phyloP scores from a whole-genome alignment of 768 basidiomycete genomes.

The Termitomyces sp. region DNA sequence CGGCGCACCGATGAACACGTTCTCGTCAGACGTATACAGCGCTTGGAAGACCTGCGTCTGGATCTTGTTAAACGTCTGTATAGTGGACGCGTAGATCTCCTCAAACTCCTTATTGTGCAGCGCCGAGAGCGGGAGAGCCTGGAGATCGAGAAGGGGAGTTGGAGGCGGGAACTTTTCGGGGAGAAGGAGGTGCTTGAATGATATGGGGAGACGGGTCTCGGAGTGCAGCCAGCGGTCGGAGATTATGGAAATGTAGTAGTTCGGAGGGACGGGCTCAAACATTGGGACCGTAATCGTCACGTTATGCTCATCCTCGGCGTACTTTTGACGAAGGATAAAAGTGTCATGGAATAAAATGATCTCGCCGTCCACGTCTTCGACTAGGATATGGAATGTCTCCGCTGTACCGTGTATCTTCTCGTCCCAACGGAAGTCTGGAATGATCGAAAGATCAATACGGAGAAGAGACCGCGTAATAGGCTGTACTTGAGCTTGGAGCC shows the following conservation, averaged over 20 bases:
- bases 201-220: constrained; percentile 91
- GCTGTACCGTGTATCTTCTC: constrained; percentile 86
- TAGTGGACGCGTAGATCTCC: constrained; percentile 71
- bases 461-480: constrained; percentile 93
- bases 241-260: constrained; percentile 94
- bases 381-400: constrained; percentile 89
- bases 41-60: constrained; percentile 99
- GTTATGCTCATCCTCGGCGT: constrained; percentile 90
- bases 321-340: constrained; percentile 88
- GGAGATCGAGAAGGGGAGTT: constrained; percentile 90
- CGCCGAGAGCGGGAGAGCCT: constrained; percentile 83
- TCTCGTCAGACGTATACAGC: constrained; percentile 93
- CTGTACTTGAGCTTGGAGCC: constrained; percentile 92
- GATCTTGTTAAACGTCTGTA: constrained; percentile 95
- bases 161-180: constrained; percentile 95
- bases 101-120: constrained; percentile 94
- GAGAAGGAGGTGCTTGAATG: constrained; percentile 96
- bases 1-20: constrained; percentile 94
- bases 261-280: constrained; percentile 96
- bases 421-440: constrained; percentile 99
- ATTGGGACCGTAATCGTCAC: constrained; percentile 94
- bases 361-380: constrained; percentile 98
- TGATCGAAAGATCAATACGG: constrained; percentile 88
- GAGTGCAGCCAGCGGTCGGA: constrained; percentile 96
- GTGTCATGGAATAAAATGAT: constrained; percentile 92